phyloP scores from a whole-genome alignment of 2,329 filamentous ascomycete species.

The Purpureocillium takamizusanense region DNA sequence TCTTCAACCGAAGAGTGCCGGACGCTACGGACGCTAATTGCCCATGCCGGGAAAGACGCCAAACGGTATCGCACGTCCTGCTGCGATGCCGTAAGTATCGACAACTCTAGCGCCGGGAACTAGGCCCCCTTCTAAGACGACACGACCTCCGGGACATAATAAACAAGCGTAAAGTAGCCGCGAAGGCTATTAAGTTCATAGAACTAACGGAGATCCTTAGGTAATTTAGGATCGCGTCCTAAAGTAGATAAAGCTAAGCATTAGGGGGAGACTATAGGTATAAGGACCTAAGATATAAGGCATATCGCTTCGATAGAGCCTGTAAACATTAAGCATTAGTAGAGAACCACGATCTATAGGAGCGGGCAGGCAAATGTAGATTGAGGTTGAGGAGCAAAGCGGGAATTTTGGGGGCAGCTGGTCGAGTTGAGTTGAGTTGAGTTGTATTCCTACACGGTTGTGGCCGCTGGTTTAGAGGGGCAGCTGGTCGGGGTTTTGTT shows the following conservation, averaged over 20 bases:
- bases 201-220: constrained; percentile 8
- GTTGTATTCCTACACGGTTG: too few species aligned
- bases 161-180: constrained; percentile 7
- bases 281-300: not conserved
- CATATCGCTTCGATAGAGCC: not conserved
- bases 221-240: not conserved
- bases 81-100: constrained; percentile 2
- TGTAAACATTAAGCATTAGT: not conserved
- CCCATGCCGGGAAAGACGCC: constrained; percentile 4
- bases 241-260: not conserved
- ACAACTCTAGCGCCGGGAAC: constrained; percentile 1
- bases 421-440: too few species aligned
- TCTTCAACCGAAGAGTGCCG: constrained; percentile 7
- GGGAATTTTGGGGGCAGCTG: too few species aligned
- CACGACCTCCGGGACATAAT: constrained; percentile 4
- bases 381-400: not conserved
- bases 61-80: constrained; percentile 7
- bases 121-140: not conserved
- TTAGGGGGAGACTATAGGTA: constrained; percentile 1
- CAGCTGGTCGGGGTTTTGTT: too few species aligned
- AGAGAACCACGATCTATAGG: not conserved
- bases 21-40: constrained; percentile 3
- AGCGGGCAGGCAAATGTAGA: not conserved
- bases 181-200: constrained; percentile 7
- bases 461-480: too few species aligned